Evolutionary conservation across 2,329 filamentous ascomycete species (phyloP).

Genomic region (Diaporthe citriasiana): DNA sequence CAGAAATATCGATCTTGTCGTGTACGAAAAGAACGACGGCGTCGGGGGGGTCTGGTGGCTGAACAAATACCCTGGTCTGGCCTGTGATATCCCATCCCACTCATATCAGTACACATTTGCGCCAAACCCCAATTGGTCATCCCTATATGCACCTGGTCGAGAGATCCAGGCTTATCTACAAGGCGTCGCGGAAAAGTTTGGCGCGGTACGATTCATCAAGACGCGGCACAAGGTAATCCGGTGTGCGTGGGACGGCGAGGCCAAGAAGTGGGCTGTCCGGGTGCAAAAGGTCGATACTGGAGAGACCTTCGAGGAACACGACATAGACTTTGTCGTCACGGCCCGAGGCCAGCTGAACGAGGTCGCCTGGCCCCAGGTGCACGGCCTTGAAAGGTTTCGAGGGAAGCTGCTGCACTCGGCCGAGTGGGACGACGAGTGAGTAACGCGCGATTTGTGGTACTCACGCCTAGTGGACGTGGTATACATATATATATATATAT

Average conservation of each 20-base stretch:
- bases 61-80: slow-evolving; percentile 53
- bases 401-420: slow-evolving; percentile 63
- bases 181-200: slow-evolving; percentile 60
- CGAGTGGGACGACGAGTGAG: slow-evolving; percentile 58
- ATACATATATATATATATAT: too few relatives aligned
- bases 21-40: slow-evolving; percentile 54
- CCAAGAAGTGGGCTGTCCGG: slow-evolving; percentile 57
- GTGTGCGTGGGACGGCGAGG: slow-evolving; percentile 57
- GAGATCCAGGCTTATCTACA: slow-evolving; percentile 66
- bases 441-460: neutral
- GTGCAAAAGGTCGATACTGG: slow-evolving; percentile 54
- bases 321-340: slow-evolving; percentile 56
- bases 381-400: slow-evolving; percentile 56
- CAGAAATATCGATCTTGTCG: slow-evolving; percentile 52
- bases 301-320: slow-evolving; percentile 55
- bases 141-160: slow-evolving; percentile 62
- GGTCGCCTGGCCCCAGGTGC: slow-evolving; percentile 59
- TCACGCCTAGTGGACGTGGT: neutral
- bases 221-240: slow-evolving; percentile 57
- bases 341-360: slow-evolving; percentile 60
- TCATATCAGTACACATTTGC: slow-evolving; percentile 70
- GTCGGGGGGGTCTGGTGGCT: slow-evolving; percentile 54
- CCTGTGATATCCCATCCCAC: slow-evolving; percentile 59
- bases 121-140: slow-evolving; percentile 68
- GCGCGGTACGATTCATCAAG: slow-evolving; percentile 62